These are phyloP conservation scores for Metschnikowia orientalis DNA, from an alignment of 805 yeast genomes.

Conservation along the genomic window DNA sequence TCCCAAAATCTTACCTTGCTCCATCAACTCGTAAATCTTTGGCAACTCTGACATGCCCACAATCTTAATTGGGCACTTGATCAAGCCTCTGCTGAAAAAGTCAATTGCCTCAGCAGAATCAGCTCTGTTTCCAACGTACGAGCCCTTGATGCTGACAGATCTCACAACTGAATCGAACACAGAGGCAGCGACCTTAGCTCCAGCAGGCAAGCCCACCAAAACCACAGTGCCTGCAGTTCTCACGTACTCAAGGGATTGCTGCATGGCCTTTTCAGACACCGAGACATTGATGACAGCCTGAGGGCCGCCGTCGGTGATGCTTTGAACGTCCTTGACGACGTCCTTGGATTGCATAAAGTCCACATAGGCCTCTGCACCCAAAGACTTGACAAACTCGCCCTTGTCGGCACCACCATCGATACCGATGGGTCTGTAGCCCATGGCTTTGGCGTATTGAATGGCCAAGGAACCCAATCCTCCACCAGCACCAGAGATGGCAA, in stretches of 20 bases:
- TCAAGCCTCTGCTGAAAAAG: constrained; percentile 67
- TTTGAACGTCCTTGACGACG: constrained; percentile 49
- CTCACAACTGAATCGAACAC: constrained; percentile 73
- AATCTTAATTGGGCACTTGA: constrained; percentile 68
- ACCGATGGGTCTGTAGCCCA: constrained; percentile 70
- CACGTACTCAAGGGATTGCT: constrained; percentile 37
- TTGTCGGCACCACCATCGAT: constrained; percentile 69
- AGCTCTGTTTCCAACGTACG: constrained; percentile 86
- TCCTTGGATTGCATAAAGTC: constrained; percentile 43
- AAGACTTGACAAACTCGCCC: constrained; percentile 40
- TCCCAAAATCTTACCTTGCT: constrained; percentile 79
- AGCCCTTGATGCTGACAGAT: constrained; percentile 69
- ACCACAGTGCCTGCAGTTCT: constrained; percentile 32
- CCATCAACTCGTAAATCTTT: constrained; percentile 70
- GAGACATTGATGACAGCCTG: constrained; percentile 76
- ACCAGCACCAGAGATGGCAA: constrained; percentile 73
- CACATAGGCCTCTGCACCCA: constrained; percentile 27
- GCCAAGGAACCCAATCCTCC: constrained; percentile 78
- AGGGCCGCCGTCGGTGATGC: constrained; percentile 67
- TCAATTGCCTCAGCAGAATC: constrained; percentile 80
- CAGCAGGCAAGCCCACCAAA: constrained; percentile 72
- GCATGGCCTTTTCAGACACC: constrained; percentile 65
- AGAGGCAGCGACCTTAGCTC: constrained; percentile 64
- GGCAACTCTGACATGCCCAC: constrained; percentile 72
- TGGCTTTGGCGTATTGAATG: constrained; percentile 69